phyloP scores from a whole-genome alignment of 73 alveolate species.

The Tetrahymena borealis region DNA sequence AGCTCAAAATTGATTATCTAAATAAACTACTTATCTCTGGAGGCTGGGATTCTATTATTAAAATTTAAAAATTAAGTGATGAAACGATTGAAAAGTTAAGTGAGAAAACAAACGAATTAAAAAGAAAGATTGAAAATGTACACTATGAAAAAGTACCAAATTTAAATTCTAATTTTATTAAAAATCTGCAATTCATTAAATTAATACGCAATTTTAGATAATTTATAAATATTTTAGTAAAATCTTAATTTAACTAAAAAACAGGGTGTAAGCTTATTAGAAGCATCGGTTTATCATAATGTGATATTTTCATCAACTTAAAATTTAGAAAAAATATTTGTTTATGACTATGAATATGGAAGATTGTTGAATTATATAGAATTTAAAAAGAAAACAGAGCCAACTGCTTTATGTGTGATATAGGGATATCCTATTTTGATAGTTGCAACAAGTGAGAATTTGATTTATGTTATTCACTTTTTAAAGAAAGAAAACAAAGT shows the following conservation, averaged over 20 bases:
- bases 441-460: neutral
- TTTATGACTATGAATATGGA: neutral
- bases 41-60: neutral
- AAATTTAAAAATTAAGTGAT: neutral
- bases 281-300: neutral
- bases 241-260: neutral
- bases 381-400: neutral
- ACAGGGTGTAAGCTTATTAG: neutral
- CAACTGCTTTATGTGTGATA: neutral
- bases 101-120: neutral
- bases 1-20: neutral
- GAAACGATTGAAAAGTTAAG: neutral
- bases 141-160: neutral
- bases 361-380: neutral
- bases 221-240: neutral
- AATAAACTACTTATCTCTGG: neutral
- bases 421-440: neutral
- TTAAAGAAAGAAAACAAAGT: neutral
- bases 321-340: neutral
- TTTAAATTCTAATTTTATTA: too few species aligned
- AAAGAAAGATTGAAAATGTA: neutral
- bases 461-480: neutral
- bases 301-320: neutral
- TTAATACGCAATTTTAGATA: neutral
- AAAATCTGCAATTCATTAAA: neutral